phyloP scores from a whole-genome alignment of 176 grass and related monocot species.

The Carex parvula region DNA sequence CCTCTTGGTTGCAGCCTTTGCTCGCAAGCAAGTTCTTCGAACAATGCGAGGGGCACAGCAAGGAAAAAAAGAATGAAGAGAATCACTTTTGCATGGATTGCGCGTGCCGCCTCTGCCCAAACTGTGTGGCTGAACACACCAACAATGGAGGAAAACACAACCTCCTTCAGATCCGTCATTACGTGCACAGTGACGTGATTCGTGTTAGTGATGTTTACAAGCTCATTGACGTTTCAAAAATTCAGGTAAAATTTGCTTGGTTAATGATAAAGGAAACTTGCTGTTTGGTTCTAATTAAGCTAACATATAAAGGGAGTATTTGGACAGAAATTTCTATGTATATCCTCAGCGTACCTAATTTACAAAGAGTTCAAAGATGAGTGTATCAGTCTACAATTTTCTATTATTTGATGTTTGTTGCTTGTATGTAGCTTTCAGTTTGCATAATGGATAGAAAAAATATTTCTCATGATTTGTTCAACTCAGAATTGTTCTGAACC shows the following conservation, averaged over 20 bases:
- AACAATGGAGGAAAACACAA: neutral
- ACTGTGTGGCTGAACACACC: slow-evolving; percentile 1
- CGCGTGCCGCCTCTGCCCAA: neutral
- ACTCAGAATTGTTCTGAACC: neutral
- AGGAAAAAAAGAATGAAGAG: neutral
- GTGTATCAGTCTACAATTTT: neutral
- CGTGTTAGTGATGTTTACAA: slow-evolving; percentile 10
- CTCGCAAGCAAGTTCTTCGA: slow-evolving; percentile 16
- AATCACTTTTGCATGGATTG: slow-evolving; percentile 24
- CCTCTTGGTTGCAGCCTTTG: slow-evolving; percentile 12
- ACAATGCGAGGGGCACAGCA: neutral
- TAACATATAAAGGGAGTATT: neutral
- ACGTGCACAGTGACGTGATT: slow-evolving; percentile 12
- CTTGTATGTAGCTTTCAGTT: neutral
- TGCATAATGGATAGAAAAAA: neutral
- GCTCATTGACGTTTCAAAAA: slow-evolving; percentile 10
- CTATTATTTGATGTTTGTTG: neutral
- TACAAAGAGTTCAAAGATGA: neutral
- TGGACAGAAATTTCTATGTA: neutral
- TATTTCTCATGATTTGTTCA: neutral
- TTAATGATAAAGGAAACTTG: neutral
- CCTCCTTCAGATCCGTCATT: slow-evolving; percentile 27
- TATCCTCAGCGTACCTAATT: neutral
- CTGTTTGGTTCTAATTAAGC: neutral
- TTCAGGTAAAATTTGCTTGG: slow-evolving; percentile 8